These are phyloP conservation scores for Lactarius deliciosus DNA, from an alignment of 768 basidiomycete species.

Conservation along the genomic window DNA sequence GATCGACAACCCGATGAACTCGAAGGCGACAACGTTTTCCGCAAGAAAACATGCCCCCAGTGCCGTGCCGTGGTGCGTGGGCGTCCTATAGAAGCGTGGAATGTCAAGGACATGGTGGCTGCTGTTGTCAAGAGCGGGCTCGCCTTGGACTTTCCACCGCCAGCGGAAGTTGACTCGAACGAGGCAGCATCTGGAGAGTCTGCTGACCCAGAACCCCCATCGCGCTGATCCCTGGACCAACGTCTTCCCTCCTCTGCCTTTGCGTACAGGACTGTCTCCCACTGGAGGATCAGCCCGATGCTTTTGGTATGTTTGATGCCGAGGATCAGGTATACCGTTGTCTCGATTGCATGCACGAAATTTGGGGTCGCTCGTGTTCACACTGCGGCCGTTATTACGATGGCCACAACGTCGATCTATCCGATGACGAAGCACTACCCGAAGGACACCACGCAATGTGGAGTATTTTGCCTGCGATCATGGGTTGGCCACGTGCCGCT, in stretches of 20 bases:
- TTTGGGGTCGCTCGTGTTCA: slow-evolving; percentile 66
- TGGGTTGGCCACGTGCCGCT: slow-evolving; percentile 21
- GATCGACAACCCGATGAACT: slow-evolving; percentile 13
- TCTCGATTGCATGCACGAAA: slow-evolving; percentile 74
- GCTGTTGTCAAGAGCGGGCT: slow-evolving; percentile 55
- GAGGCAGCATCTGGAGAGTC: slow-evolving; percentile 34
- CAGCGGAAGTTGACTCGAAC: slow-evolving; percentile 24
- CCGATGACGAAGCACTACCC: slow-evolving; percentile 22
- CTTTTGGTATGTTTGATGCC: slow-evolving; percentile 64
- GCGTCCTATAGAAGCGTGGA: slow-evolving; percentile 49
- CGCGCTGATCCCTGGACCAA: slow-evolving; percentile 65
- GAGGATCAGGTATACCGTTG: slow-evolving; percentile 84
- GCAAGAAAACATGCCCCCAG: slow-evolving; percentile 46
- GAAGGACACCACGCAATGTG: slow-evolving; percentile 36
- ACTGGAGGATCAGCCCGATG: slow-evolving; percentile 32
- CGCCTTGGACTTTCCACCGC: slow-evolving; percentile 31
- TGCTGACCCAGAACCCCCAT: slow-evolving; percentile 32
- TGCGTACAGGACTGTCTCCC: slow-evolving; percentile 30
- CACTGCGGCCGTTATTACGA: slow-evolving; percentile 59
- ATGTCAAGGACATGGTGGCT: slow-evolving; percentile 48
- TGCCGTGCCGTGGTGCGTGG: slow-evolving; percentile 46
- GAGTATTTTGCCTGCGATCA: slow-evolving; percentile 17
- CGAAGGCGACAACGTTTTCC: slow-evolving; percentile 23
- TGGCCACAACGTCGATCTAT: slow-evolving; percentile 43
- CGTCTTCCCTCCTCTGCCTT: slow-evolving; percentile 47